Evolutionary conservation across 2,329 filamentous ascomycete genomes (phyloP).

Genomic region (Penicillium decumbens): DNA sequence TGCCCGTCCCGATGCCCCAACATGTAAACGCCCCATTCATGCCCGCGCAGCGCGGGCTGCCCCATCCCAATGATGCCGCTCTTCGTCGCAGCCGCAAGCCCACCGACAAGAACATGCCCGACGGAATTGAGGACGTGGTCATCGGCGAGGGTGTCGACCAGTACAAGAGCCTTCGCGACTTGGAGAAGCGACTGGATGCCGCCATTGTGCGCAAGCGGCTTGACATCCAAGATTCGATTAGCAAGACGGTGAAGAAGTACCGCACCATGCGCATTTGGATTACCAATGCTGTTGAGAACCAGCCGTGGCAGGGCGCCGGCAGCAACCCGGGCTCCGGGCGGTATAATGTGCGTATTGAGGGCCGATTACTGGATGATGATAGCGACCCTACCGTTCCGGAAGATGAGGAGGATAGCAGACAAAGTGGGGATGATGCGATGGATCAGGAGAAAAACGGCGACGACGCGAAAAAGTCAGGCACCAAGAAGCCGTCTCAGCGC

Average conservation of each 20-base stretch:
- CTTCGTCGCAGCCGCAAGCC: constrained; percentile 83
- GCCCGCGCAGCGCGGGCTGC: constrained; percentile 34
- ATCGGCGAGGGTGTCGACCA: constrained; percentile 76
- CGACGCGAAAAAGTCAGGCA: constrained; percentile 27
- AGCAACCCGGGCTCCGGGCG: constrained; percentile 37
- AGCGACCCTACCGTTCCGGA: constrained; percentile 51
- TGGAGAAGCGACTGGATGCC: constrained; percentile 84
- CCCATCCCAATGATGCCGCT: constrained; percentile 46
- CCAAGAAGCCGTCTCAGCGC: constrained; percentile 35
- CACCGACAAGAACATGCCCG: constrained; percentile 90
- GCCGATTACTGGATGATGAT: constrained; percentile 69
- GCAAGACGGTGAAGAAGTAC: constrained; percentile 69
- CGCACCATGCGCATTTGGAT: constrained; percentile 90
- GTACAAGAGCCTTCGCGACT: constrained; percentile 77
- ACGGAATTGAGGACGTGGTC: constrained; percentile 76
- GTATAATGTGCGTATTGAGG: constrained; percentile 90
- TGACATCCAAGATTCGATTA: constrained; percentile 79
- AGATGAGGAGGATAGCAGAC: constrained; percentile 42
- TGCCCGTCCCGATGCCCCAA: constrained; percentile 36
- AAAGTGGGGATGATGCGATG: constrained; percentile 48
- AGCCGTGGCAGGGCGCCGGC: constrained; percentile 69
- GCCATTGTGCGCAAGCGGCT: constrained; percentile 91
- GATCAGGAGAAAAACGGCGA: constrained; percentile 52
- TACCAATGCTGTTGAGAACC: constrained; percentile 88
- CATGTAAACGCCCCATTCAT: constrained; percentile 39